Evolutionary conservation across 495 filamentous ascomycete species (phyloP), one percentile per base, ranked within the genome.

Genomic region (Tuber aestivum): DNA sequence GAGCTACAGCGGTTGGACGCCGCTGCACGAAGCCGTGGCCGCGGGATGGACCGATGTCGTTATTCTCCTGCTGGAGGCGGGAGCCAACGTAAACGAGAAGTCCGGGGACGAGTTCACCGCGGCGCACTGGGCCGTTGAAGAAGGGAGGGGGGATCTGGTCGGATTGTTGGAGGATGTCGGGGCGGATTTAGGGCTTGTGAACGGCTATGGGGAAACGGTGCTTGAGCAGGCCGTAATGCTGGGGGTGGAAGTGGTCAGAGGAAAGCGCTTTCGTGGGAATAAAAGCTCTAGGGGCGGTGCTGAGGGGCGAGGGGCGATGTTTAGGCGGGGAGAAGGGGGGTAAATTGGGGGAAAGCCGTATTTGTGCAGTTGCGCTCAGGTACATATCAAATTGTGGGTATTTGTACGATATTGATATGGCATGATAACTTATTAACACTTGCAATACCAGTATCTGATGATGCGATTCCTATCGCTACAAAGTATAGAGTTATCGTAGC

Each of bases 31-130:
- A 23, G 71, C 42, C 8, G 71, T 50, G 71, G 48, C 48, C 48
- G 48, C 10, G 48, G 48, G 48, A 10, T 50, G 48, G 48, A 50
- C 21, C 10, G 48, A 50, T 50, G 8, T 50, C 23, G n/a, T 50
- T n/a, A 50, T 14, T 50, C 27, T 73, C 21, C 37, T 76, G 14
- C 50, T 73, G 7, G 71, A 70, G 41, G 70, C n/a, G 16, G 75
- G 75, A 23, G 75, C 65, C 21, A 71, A 76, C 42, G 23, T 50
- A 21, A 73, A 76, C 42, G 71, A 42, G 37, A 73, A 41, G 37
- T 71, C 70, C 40, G 42, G 48, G 12, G 44, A 42, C 12, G 75
- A 50, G 18, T 50, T 50, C 48, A 50, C 48, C 6, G 48, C 48
- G 12, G 48, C 48, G 23, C 48, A 50, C 48, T n/a, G 48, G 48